Conservation (phyloP, 1,139 yeast species). For the Pichia sp. region DNA sequence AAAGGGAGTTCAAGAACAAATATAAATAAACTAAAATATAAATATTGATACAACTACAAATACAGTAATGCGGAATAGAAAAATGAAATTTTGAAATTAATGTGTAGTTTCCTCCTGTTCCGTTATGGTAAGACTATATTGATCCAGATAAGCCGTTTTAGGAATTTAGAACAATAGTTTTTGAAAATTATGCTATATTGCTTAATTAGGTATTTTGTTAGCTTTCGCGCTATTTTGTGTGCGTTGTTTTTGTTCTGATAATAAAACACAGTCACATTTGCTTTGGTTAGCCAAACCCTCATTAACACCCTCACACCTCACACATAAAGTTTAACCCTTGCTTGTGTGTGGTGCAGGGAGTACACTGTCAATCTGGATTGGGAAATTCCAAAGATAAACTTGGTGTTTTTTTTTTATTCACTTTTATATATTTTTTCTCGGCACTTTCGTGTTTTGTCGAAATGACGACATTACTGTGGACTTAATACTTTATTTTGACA, state of each 20-base stretch:
- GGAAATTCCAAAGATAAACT: too few relatives aligned
- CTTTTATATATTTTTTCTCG: too few relatives aligned
- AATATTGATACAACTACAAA: not conserved
- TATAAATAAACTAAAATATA: not conserved
- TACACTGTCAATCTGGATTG: too few relatives aligned
- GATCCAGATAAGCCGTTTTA: conserved; percentile 10
- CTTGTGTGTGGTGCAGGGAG: not conserved
- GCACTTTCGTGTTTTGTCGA: too few relatives aligned
- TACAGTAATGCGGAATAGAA: not conserved
- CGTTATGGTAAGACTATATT: not conserved
- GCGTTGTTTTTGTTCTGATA: not conserved
- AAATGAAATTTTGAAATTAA: not conserved
- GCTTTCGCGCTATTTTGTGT: too few relatives aligned
- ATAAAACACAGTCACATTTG: conserved; percentile 2
- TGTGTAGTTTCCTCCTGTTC: too few relatives aligned
- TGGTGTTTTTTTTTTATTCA: too few relatives aligned
- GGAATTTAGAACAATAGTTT: conserved; percentile 1
- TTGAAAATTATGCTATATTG: not conserved
- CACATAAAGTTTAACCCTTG: not conserved
- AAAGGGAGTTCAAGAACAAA: too few relatives aligned
- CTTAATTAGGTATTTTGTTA: not conserved
- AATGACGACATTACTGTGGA: too few relatives aligned
- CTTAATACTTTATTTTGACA: too few relatives aligned
- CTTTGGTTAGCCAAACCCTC: not conserved
- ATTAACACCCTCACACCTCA: conserved; percentile 5